Evolutionary conservation across 345 rosid species (phyloP), one percentile per base, ranked within the genome.

Genomic region (Eucalyptus sp.): DNA sequence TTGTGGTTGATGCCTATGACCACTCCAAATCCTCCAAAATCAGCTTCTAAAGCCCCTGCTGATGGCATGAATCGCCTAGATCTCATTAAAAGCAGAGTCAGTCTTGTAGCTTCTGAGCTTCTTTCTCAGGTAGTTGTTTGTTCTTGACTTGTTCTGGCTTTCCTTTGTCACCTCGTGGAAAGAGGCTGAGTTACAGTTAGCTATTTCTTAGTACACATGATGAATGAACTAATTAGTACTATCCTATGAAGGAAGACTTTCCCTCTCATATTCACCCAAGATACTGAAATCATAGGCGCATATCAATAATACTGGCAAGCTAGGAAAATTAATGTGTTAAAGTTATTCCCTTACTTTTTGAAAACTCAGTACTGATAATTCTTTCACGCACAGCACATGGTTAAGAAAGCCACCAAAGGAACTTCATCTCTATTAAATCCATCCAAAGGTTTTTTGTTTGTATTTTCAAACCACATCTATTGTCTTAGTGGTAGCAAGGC

Each of bases 91-190:
- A 90, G 91, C 88, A 95, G 95, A 94, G 98, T 96, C 88, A 92
- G 95, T 92, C 88, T 90, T 92, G 97, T 93, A 83, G 97, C 94
- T 87, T 94, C 99, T 87, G 97, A 96, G 94, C 95, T 98, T 89
- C 99, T 98, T 86, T 95, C 99, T 56, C 99, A 97, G 99, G 99
- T 97, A 90, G 58, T 79, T 91, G 85, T 88, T 87, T 89, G 37
- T 85, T 86, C 76, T 86, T 41, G 86, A 88, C 31, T 86, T 87
- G 16, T 37, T 51, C 31, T 41, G 31, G 41, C 20, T 44, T 80
- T 43, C 76, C 87, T 52, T 85, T 58, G 50, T 68, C 11, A 10
- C 83, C 27, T 50, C 4, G 17, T 48, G 64, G 46, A 86, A n/a
- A 76, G 44, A 76, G 48, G 48, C 84, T 76, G 48, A 41, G 48